Base-by-base conservation (phyloP, 78 protist species). In the Tieghemostelium lacteum region DNA sequence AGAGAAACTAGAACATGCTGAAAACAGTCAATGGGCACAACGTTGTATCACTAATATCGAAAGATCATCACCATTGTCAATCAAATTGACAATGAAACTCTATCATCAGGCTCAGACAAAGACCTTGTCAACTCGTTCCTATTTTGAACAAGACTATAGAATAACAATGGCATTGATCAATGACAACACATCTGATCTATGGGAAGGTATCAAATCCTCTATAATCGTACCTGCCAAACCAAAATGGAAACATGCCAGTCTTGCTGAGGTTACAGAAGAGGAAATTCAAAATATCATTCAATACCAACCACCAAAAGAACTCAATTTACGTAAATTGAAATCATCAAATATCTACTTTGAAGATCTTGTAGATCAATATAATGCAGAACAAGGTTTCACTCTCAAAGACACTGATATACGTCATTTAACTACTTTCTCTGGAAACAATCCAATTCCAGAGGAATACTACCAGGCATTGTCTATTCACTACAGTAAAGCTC, bases 161-260 rank as follows among this genome's bases (percentile, higher is more conserved):
- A 37, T 83, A n/a, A 37, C 91, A 20, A 34, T 61, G 70, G 62
- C 80, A 42, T 58, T 83, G 4, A 28, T 45, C n/a, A 71, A 22
- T 45, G 58, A 80, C 17, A 17, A 50, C 6, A 60, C 49, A 24
- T 66, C 76, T 49, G 88, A 80, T 64, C 67, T 80, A 24, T 80
- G 88, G 88, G 88, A 80, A 33, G 88, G 88, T 40, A 67, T 80
- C 49, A 39, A 60, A 36, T 10, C 88, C 24, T 26, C 28, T 36
- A 26, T 80, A 16, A 40, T 80, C 34, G 22, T 66, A 2, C 37
- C 5, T 42, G 28, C 72, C 24, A 63, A 50, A 39, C 88, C 88
- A 64, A 12, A 34, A 3, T 80, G 76, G 77, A 67, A 20, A 28
- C 42, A 67, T 31, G 54, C 65, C 50, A 36, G 70, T 39, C 20